Evolutionary conservation across 2,329 filamentous ascomycete genomes (phyloP), one percentile per base, ranked within the genome.

Genomic region (Aciculosporium take): DNA sequence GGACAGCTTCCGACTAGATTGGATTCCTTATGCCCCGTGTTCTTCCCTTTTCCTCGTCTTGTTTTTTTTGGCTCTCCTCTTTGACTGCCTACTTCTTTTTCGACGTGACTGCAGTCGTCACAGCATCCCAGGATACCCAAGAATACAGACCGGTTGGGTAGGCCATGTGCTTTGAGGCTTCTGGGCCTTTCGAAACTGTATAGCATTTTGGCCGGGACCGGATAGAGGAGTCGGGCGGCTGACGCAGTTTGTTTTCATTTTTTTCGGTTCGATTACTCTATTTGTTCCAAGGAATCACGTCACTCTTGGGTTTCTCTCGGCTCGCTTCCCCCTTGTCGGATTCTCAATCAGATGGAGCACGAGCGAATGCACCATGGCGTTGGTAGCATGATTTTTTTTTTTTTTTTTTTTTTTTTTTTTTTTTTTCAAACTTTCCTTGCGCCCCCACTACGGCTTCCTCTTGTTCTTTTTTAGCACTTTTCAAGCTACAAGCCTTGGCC

Each of bases 141-240:
- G 52, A 55, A 56, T 57, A 56, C 50, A 56, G 46, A 51, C 53
- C 49, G 49, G 50, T 51, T 48, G 47, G 56, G 53, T 56, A 54
- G 57, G 55, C 57, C 58, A 54, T 59, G 51, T 56, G 56, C 53
- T 56, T 58, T 55, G 49, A 48, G 54, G 49, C 48, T 47, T 42
- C 39, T 45, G 15, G n/a, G 23, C 53, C 51, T 51, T 49, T 51
- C 51, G 50, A 56, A 51, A 51, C 44, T 55, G 51, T 52, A 48
- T 53, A 57, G 54, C 58, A 54, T 42, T 58, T 55, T 55, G 53
- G 52, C 50, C 53, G 49, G 53, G 53, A 48, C 48, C 51, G 58
- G 50, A 61, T 63, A 64, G 60, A 63, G 59, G 61, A 60, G 60
- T 61, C 59, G 49, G 46, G 46, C 37, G 52, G 49, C 48, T 51